Base-by-base conservation (phyloP, 768 basidiomycete genomes). In the Lactarius evosmus region DNA sequence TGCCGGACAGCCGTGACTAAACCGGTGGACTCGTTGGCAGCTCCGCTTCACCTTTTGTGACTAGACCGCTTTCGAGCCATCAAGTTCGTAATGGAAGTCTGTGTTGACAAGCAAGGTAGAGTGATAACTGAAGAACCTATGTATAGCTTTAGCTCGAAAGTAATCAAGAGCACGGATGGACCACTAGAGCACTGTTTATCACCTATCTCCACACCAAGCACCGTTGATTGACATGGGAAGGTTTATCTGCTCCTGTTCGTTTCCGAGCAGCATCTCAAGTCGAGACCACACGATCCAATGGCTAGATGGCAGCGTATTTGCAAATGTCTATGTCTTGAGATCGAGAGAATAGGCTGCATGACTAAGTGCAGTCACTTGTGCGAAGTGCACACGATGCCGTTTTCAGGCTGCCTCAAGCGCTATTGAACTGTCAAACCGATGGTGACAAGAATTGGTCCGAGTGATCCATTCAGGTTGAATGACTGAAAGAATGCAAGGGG, bases 161-260 rank as follows among this genome's bases (percentile, higher is more conserved):
- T 25, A 33, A 17, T 61, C 51, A 19, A 44, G 17, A 41, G 46
- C 40, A 44, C 25, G 60, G 32, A 34, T 54, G 44, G 22, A 19
- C 29, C 11, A 12, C 0, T 34, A 41, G 40, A 30, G 11, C 40
- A 44, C 25, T 30, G 52, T 32, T 54, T 33, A 29, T 41, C 33
- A 33, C 30, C 40, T 16, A 34, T 36, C 30, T 61, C 9, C 30
- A 16, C 51, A 19, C 53, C 60, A 40, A 41, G 38, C 19, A 22
- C 40, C 8, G 12, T 54, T 44, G 52, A 32, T 41, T 25, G 60
- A 41, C 60, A 38, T 53, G 51, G 52, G 60, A 40, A 44, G 30
- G 29, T 25, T 22, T 30, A 29, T 40, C 34, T 53, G 22, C 34
- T 34, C 19, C 32, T 61, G 25, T 54, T 61, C 34, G 22, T 44